Conservation (phyloP, 345 rosid species). For the Durio zibethinus region DNA sequence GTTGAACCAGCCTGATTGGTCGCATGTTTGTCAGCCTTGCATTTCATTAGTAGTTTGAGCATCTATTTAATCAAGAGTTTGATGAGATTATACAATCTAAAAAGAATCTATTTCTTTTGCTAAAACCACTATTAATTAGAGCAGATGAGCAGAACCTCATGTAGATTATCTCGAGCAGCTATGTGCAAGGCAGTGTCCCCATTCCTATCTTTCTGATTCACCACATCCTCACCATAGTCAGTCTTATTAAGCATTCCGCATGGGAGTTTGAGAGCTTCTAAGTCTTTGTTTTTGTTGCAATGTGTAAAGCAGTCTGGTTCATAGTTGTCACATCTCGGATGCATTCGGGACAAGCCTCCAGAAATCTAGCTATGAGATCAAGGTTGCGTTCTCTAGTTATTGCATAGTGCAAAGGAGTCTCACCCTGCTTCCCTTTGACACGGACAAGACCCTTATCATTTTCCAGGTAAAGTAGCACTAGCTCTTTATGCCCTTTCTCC, state of each 20-base stretch:
- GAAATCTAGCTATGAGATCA: conserved; percentile 21
- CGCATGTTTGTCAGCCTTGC: neutral
- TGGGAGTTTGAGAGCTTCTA: conserved; percentile 16
- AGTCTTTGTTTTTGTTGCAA: conserved; percentile 2
- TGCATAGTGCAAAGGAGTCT: too few relatives aligned
- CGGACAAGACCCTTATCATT: too few relatives aligned
- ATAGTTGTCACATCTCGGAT: conserved; percentile 21
- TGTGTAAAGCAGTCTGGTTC: conserved; percentile 23
- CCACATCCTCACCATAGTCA: neutral
- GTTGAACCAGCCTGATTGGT: neutral
- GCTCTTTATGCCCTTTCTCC: too few relatives aligned
- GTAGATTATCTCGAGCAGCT: too few relatives aligned
- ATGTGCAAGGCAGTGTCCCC: too few relatives aligned
- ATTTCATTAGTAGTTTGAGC: neutral
- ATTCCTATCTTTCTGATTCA: too few relatives aligned
- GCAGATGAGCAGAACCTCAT: too few relatives aligned
- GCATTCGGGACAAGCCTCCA: conserved; percentile 19
- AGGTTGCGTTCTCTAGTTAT: neutral
- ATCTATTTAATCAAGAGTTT: neutral
- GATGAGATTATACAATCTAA: too few relatives aligned
- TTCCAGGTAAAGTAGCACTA: too few relatives aligned
- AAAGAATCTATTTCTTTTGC: neutral
- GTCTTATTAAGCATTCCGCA: conserved; percentile 6
- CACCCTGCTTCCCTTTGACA: too few relatives aligned
- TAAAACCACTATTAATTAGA: too few relatives aligned